Evolutionary conservation across 352 stramenopile genomes (phyloP), one percentile per base, ranked within the genome.

Genomic region (Phytophthora litchii): DNA sequence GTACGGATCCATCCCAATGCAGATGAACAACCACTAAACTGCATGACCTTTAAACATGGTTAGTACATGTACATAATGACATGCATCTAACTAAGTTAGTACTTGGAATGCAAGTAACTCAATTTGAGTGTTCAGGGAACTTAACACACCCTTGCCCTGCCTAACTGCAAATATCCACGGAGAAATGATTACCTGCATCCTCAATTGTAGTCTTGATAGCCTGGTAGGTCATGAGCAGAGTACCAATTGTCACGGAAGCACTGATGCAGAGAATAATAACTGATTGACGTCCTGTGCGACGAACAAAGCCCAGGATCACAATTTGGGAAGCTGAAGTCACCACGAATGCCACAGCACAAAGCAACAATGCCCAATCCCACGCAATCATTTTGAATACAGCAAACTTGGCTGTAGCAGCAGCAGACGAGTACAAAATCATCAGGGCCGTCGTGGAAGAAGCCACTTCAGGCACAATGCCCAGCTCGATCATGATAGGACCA

Each of bases 401-500:
- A 20, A 73, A 85, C 47, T 88, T 83, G 21, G 62, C 62, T 0
- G 72, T 78, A 0, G 75, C 72, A 5, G 72, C 73, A 0, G 67
- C 65, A 2, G 76, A 73, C 6, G 74, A 79, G 45, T 80, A 86
- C 41, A 86, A 54, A 35, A 85, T 74, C 48, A 86, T 73, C 21
- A 82, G 36, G 17, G 79, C 72, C 19, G 49, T 83, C 3, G 62
- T 86, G 10, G 78, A 70, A 4, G 70, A 78, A 4, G 69, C 64
- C 13, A 88, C 80, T 40, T 84, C 69, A 0, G 80, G 75, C 4
- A 82, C 43, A 27, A 89, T 72, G 9, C 76, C 78, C 57, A 84
- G 52, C 49, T 88, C 78, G 16, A 90, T 70, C 72, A 87, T 73
- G 16, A 90, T 57, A 3, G 78, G 80, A 1, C 80, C 76, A 9